Evolutionary conservation across 2,329 filamentous ascomycete species (phyloP), one percentile per base, ranked within the genome.

Genomic region (Aschersonia sp.): DNA sequence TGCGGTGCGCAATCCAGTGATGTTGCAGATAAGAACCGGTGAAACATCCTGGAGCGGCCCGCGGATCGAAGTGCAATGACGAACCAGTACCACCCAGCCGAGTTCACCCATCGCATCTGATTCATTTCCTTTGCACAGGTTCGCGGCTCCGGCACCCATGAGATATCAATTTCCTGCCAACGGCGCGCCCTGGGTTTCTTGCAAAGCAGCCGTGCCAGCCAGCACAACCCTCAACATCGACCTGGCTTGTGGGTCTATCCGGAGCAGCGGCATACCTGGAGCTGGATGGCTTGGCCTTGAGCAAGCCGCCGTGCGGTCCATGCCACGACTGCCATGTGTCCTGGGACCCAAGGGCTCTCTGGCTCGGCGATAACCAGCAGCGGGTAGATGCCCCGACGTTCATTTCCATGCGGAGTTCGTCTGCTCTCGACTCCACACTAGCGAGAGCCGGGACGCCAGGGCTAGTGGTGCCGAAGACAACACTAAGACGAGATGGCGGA

Each of bases 321-420:
- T 41, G n/a, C 31, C 35, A 22, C 22, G 22, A 22, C 22, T 22
- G 22, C 22, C 22, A 22, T 22, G 22, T 37, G 7, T 37, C 32
- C 43, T 32, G 43, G 40, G 43, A 42, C n/a, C 41, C 43, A 46
- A 46, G 45, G 45, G 22, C 22, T 22, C 45, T 43, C 22, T 46
- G 37, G 45, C 45, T 46, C 9, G 14, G 39, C 45, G 45, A 46
- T 39, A 43, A 46, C 45, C 45, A 35, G 42, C 12, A 44, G 14
- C 32, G 32, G 32, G 32, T 9, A 37, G 32, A 37, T 8, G 32
- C 12, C 32, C 32, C 32, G 32, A 37, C 32, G 32, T 12, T 37
- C 32, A 37, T 37, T 37, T 37, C 32, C 8, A 37, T 37, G 32
- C 43, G 43, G 43, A 14, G 30, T 45, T 12, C 43, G 30, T 35